A percentile compares a stretch with the other conserved stretches of the same genome.
Conservation (phyloP, 2,329 filamentous ascomycete species). For the Alternaria panax region DNA sequence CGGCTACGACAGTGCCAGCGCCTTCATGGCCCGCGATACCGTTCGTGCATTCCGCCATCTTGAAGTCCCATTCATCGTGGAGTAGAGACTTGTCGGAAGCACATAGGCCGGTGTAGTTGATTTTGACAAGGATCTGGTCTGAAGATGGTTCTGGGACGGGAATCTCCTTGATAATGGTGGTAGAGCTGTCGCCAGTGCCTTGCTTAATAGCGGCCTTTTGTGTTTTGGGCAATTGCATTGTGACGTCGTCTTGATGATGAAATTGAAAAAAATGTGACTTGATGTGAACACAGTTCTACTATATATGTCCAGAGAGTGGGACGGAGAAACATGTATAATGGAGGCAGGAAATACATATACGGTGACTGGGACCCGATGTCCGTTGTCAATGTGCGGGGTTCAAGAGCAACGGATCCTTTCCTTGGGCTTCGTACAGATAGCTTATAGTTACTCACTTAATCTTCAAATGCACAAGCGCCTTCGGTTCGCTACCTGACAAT, state of each 20-base stretch:
- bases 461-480: neutral
- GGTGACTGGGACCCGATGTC: neutral
- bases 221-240: slow-evolving; percentile 42
- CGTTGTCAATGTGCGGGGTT: slow-evolving; percentile 1
- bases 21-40: slow-evolving; percentile 76
- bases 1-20: slow-evolving; percentile 76
- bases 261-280: neutral
- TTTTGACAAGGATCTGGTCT: slow-evolving; percentile 62
- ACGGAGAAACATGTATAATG: neutral
- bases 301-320: neutral
- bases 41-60: slow-evolving; percentile 30
- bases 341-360: neutral
- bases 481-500: neutral
- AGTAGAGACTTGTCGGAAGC: slow-evolving; percentile 58
- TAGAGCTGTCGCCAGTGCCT: slow-evolving; percentile 32
- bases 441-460: neutral
- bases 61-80: slow-evolving; percentile 46
- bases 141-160: slow-evolving; percentile 51
- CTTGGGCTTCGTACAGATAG: neutral
- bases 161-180: slow-evolving; percentile 39
- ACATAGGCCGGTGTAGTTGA: slow-evolving; percentile 66
- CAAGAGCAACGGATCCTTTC: neutral
- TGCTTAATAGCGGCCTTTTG: slow-evolving; percentile 49
- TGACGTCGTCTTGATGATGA: neutral
- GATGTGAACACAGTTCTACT: neutral